Evolutionary conservation across 306 rosid species (phyloP), one percentile per base, ranked within the genome.

Genomic region (Dicorynia guianensis): DNA sequence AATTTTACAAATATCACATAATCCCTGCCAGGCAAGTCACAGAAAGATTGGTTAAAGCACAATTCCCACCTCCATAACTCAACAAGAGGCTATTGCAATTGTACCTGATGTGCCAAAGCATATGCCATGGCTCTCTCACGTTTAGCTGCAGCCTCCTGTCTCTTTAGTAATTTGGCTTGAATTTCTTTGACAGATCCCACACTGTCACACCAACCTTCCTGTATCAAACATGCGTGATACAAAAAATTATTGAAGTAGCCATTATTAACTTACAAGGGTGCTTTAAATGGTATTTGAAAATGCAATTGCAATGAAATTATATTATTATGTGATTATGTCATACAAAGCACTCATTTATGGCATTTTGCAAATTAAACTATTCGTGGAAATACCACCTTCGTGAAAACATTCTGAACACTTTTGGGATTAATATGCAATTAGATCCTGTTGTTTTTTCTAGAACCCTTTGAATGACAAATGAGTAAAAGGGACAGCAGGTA

Each of bases 201-300:
- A 56, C 86, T 90, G 62, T 96, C 98, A 75, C 99, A 96, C 98
- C 99, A 96, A 56, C 99, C 98, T 76, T 89, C 99, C 99, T 96
- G 91, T 81, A 80, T 55, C 71, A 77, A 25, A 62, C 63, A 58
- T 19, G 55, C 33, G 14, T 38, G 63, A 49, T 10, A 55, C 74
- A 57, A 59, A 62, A 25, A 25, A 25, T 1, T 25, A 25, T 25
- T 1, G 2, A 1, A 1, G 2, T 48, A 39, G 8, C 15, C 19
- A 33, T 5, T 25, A 11, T 47, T 34, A 60, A 33, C 49, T 69
- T 10, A 2, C 43, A n/a, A 15, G 38, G 48, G 20, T 34, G 8
- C 50, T 15, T 8, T 58, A n/a, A 57, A 46, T 17, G 48, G 40
- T 36, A 67, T 49, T 43, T 59, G 47, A 61, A 53, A 50, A 68